Evolutionary conservation across 495 filamentous ascomycete genomes (phyloP), one percentile per base, ranked within the genome.

Genomic region (Neurospora hispaniola): DNA sequence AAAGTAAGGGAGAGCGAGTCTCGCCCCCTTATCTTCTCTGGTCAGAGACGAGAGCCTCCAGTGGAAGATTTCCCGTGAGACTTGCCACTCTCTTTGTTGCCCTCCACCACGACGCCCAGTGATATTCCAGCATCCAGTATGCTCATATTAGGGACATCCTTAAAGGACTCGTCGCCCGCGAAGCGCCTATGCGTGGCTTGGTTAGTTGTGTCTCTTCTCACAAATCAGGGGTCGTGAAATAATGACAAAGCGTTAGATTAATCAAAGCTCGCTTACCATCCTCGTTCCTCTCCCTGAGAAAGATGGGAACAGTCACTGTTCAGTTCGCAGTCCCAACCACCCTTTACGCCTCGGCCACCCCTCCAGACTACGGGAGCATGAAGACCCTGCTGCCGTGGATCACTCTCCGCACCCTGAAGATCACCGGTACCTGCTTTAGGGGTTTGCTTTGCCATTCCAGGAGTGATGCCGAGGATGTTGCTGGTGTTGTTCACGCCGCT

Each of bases 281-380:
- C 92, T 79, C 95, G 86, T 82, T 98, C 95, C 75, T 93, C 93
- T 6, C 96, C 96, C 48, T 85, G 85, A 40, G 85, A 86, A 77
- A 99, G 73, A 69, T 78, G 76, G 79, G 82, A 92, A 93, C 94
- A 97, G 80, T 97, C 93, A 11, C 93, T 91, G 83, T 97, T 94
- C 70, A 86, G 73, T 69, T 88, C 85, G 78, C 91, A 92, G 27
- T 90, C 85, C 96, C 96, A 99, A 14, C 90, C 92, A 71, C 93
- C 93, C 5, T 85, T 84, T 66, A 97, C 89, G 9, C 91, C 93
- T n/a, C 84, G 87, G 0, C 89, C 89, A 68, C 78, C 81, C 75
- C 82, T 84, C 92, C 91, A 94, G 16, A 82, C 77, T 14, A 85
- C 76, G 10, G 85, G 88, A 42, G 89, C 80, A 70, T 62, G 71